Percentiles rank a stretch among this genome's conserved stretches.
Conservation (phyloP, 1,139 yeast genomes). For the Protomyces macrosporus region DNA sequence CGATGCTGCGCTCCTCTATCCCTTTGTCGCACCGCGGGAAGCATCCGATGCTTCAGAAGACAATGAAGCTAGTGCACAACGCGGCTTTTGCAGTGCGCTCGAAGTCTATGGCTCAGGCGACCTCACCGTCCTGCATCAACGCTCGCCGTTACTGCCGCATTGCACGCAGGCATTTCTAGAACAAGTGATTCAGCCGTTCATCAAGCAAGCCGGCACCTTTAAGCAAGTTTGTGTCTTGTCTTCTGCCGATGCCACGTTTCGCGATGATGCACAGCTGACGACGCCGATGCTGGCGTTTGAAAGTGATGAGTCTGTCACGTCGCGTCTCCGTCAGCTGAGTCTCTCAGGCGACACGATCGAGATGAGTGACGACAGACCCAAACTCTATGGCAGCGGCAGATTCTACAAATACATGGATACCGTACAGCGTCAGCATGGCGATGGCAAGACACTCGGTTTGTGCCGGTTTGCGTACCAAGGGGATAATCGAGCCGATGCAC, state of each 20-base stretch:
- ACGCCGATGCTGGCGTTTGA: background rate
- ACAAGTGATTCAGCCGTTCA: slow-evolving; percentile 52
- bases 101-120: slow-evolving; percentile 39
- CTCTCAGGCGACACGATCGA: background rate
- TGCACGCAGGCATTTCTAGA: slow-evolving; percentile 50
- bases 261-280: slow-evolving; percentile 30
- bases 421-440: background rate
- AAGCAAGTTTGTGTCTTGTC: slow-evolving; percentile 55
- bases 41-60: background rate
- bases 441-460: background rate
- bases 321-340: background rate
- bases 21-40: slow-evolving; percentile 69
- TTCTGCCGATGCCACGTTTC: slow-evolving; percentile 54
- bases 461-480: slow-evolving; percentile 6
- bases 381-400: slow-evolving; percentile 3
- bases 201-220: slow-evolving; percentile 43
- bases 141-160: slow-evolving; percentile 78
- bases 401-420: background rate
- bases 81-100: slow-evolving; percentile 27
- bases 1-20: slow-evolving; percentile 61
- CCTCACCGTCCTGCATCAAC: slow-evolving; percentile 63
- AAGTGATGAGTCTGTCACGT: background rate
- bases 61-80: background rate
- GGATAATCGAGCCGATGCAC: slow-evolving; percentile 35
- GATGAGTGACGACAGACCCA: background rate